These are phyloP conservation scores for Shiraia sp. DNA, from an alignment of 2,329 filamentous ascomycete species.

Conservation along the genomic window DNA sequence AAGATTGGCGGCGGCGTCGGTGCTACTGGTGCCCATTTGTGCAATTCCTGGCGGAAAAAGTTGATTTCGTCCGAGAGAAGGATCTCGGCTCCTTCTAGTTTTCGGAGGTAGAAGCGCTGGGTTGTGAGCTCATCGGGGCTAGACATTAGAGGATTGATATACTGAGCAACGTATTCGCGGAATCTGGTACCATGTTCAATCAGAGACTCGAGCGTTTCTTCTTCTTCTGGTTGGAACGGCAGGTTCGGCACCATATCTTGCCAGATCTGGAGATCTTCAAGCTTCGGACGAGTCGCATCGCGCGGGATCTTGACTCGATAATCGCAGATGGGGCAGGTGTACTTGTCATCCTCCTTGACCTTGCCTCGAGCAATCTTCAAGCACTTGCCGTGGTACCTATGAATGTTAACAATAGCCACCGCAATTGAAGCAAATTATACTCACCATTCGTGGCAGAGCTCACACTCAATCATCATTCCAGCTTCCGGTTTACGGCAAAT, in stretches of 20 bases:
- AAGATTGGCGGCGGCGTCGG: constrained; percentile 83
- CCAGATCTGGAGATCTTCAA: constrained; percentile 85
- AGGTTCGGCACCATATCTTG: constrained; percentile 78
- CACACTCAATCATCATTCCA: constrained; percentile 99
- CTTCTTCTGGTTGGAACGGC: constrained; percentile 95
- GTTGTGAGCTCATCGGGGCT: constrained; percentile 86
- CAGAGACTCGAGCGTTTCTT: constrained; percentile 82
- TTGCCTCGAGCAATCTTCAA: constrained; percentile 97
- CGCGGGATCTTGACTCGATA: constrained; percentile 96
- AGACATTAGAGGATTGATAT: constrained; percentile 79
- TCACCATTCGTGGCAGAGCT: constrained; percentile 96
- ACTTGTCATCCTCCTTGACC: constrained; percentile 97
- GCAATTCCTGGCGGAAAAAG: constrained; percentile 92
- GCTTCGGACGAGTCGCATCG: constrained; percentile 90
- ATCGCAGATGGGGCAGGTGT: constrained; percentile 97
- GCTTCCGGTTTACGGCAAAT: constrained; percentile 92
- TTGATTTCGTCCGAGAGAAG: constrained; percentile 93
- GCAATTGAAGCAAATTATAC: constrained; percentile 34
- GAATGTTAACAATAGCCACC: constrained; percentile 26
- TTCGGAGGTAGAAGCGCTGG: constrained; percentile 92
- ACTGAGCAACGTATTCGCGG: constrained; percentile 76
- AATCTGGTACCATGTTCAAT: constrained; percentile 84
- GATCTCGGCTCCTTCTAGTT: constrained; percentile 96
- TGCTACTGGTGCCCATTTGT: constrained; percentile 92
- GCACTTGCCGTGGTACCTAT: constrained; percentile 95